Percentiles rank a stretch among this genome's conserved stretches.
Evolutionary conservation across 140 eudicot genomes (phyloP).

Genomic region (Cichorium intybus): DNA sequence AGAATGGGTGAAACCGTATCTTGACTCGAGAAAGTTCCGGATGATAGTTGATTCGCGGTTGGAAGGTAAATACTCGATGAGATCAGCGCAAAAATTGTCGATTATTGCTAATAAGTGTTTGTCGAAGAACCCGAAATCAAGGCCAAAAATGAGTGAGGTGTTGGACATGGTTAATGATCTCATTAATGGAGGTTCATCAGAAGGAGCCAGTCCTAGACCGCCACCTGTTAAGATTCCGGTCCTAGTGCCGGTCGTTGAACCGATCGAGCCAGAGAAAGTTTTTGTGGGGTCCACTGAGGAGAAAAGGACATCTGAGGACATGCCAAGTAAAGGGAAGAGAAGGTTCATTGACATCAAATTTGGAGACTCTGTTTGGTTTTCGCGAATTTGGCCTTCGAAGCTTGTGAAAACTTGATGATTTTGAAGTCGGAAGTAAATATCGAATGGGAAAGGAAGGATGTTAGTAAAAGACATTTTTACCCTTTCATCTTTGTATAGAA

Average conservation of each 20-base stretch:
- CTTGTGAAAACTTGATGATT: constrained; percentile 43
- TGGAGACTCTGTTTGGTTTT: constrained; percentile 48
- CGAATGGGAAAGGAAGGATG: neutral
- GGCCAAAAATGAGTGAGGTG: constrained; percentile 93
- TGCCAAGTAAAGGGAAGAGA: constrained; percentile 39
- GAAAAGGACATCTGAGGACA: constrained; percentile 27
- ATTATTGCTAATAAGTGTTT: constrained; percentile 74
- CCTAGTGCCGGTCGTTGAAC: constrained; percentile 22
- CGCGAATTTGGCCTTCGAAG: constrained; percentile 51
- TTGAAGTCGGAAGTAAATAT: constrained; percentile 10
- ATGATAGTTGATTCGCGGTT: constrained; percentile 74
- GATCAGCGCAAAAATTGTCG: constrained; percentile 62
- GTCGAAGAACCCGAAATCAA: constrained; percentile 53
- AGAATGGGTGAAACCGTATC: constrained; percentile 84
- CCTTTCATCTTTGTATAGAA: constrained; percentile 14
- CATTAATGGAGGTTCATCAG: constrained; percentile 43
- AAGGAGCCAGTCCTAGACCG: constrained; percentile 30
- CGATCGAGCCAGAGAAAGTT: constrained; percentile 25
- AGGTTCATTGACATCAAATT: constrained; percentile 36
- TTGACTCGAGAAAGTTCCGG: constrained; percentile 67
- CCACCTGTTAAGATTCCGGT: constrained; percentile 27
- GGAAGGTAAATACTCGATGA: constrained; percentile 49
- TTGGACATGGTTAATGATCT: constrained; percentile 63
- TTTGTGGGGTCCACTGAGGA: constrained; percentile 24
- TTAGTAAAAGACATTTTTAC: constrained; percentile 22